Conservation (phyloP, 345 rosid genomes). For the Hevea brasiliensis region DNA sequence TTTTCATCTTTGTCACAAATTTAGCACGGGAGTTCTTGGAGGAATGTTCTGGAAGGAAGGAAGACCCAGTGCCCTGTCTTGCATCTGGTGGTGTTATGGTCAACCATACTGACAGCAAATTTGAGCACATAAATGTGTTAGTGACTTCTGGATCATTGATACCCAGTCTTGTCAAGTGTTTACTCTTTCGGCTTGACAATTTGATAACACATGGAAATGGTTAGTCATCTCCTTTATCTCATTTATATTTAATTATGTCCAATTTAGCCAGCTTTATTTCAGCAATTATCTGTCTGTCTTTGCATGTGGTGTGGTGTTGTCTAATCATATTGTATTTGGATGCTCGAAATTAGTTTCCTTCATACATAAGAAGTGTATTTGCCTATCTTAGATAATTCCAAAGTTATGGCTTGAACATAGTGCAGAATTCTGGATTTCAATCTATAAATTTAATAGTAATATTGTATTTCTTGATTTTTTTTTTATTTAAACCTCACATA, state of each 20-base stretch:
- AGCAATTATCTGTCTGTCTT: background rate
- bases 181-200: constrained; percentile 66
- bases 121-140: constrained; percentile 55
- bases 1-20: constrained; percentile 27
- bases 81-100: constrained; percentile 19
- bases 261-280: constrained; percentile 1
- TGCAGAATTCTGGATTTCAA: background rate
- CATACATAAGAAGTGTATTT: background rate
- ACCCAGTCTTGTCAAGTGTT: constrained; percentile 87
- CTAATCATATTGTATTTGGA: background rate
- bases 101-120: constrained; percentile 26
- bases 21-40: constrained; percentile 71
- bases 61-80: constrained; percentile 26
- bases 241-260: background rate
- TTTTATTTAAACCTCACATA: background rate
- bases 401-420: background rate
- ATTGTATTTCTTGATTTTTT: background rate
- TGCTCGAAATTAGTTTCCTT: background rate
- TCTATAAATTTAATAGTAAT: background rate
- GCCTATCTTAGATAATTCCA: background rate
- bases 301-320: background rate
- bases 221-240: constrained; percentile 33
- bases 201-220: constrained; percentile 63
- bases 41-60: constrained; percentile 58
- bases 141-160: constrained; percentile 89